Evolutionary conservation across 2,329 filamentous ascomycete species (phyloP).

Genomic region (Trichoderma guizhouense): DNA sequence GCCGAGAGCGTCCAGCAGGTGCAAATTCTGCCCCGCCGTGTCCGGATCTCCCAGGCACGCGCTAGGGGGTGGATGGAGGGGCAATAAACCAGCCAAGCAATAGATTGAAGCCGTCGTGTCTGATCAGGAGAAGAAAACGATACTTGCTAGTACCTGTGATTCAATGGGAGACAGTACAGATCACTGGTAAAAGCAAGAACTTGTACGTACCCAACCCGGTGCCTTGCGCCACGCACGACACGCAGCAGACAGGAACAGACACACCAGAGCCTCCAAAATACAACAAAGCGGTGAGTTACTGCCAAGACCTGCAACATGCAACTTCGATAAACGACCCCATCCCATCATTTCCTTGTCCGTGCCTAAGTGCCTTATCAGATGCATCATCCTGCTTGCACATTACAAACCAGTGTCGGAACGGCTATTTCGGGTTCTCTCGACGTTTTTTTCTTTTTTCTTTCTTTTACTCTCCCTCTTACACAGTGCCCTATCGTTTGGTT

Average conservation of each 20-base stretch:
- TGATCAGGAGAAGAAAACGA: neutral
- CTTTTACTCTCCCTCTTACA: neutral
- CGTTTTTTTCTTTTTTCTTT: neutral
- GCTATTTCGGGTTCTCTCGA: neutral
- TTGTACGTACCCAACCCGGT: neutral
- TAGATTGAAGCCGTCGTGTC: neutral
- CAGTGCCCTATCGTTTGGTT: neutral
- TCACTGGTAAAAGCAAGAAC: neutral
- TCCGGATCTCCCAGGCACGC: neutral
- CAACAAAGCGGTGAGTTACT: conserved; percentile 29
- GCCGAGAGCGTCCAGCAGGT: neutral
- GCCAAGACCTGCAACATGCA: conserved; percentile 19
- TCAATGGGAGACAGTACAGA: neutral
- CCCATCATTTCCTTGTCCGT: neutral
- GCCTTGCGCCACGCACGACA: neutral
- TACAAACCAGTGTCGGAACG: neutral
- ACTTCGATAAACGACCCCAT: neutral
- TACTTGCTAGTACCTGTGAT: neutral
- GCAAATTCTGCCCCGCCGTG: neutral
- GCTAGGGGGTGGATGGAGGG: neutral
- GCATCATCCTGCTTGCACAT: neutral
- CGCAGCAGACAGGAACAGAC: neutral
- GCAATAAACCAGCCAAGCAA: neutral
- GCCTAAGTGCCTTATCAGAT: neutral
- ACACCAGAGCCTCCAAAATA: conserved; percentile 20